Evolutionary conservation across 805 yeast genomes (phyloP), one percentile per base, ranked within the genome.

Genomic region (Cyberlindnera samutprakarnensis): DNA sequence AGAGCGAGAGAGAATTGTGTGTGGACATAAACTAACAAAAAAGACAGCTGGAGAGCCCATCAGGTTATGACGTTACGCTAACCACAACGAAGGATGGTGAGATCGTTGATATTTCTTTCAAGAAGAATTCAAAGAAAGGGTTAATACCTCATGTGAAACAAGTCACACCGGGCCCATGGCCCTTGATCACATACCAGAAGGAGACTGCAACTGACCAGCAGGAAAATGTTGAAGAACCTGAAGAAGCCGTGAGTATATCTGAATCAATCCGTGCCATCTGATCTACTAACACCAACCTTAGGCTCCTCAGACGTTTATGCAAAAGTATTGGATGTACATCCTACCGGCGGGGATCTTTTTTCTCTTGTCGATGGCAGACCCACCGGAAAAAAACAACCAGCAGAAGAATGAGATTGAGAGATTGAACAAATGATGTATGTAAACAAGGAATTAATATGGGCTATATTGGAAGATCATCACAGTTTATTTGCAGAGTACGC

Each of bases 311-410:
- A 66, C 77, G 5, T 75, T 73, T 53, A 55, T 75, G 13, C 80
- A 75, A 47, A 68, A 68, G 49, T 68, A 76, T 53, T 76, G 82
- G 82, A 61, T 72, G 64, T 74, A 70, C 50, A 57, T 76, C 17
- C 72, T 72, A 7, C 72, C 76, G 2, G 71, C 72, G 11, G 39
- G 70, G 15, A 30, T 73, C 9, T 38, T 71, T 23, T 34, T 66
- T 35, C 36, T 60, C 43, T 25, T 38, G 34, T 8, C 39, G 3
- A 30, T 36, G 1, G 37, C 40, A 4, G 43, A 38, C 6, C 18
- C 13, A 14, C 14, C 25, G 16, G 18, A 20, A 11, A n/a, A 24
- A 15, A 14, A 14, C 6, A 12, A 14, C n/a, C 26, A 24, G 11
- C 18, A 11, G n/a, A n/a, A n/a, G n/a, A n/a, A n/a, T n/a, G n/a